Evolutionary conservation across 2,329 filamentous ascomycete species (phyloP).

Genomic region (Epichloe coenophiala): DNA sequence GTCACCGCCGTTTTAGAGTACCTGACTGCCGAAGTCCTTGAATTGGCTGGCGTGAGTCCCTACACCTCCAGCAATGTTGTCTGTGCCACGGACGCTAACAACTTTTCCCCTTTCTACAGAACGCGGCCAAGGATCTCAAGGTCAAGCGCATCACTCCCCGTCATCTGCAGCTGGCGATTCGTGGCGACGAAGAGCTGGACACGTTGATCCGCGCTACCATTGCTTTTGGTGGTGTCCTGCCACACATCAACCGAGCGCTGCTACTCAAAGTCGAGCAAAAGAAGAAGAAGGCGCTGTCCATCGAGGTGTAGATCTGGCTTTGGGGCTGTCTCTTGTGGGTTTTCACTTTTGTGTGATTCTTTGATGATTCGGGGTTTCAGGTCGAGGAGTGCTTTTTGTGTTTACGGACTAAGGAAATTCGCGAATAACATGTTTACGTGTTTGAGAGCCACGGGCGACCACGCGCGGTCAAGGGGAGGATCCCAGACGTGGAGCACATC

Average conservation of each 20-base stretch:
- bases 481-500: background rate
- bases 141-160: constrained; percentile 99
- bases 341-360: background rate
- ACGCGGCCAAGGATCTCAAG: constrained; percentile 98
- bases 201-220: constrained; percentile 96
- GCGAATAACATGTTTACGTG: background rate
- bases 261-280: constrained; percentile 94
- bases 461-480: background rate
- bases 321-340: background rate
- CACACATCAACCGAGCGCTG: constrained; percentile 95
- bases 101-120: constrained; percentile 30
- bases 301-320: constrained; percentile 26
- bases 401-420: constrained; percentile 1
- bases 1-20: constrained; percentile 97
- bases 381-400: constrained; percentile 1
- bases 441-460: background rate
- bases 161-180: constrained; percentile 94
- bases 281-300: constrained; percentile 74
- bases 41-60: constrained; percentile 68
- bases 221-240: constrained; percentile 93
- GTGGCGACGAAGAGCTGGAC: constrained; percentile 95
- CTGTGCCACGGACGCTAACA: background rate
- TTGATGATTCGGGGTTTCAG: background rate
- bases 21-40: constrained; percentile 92
- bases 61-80: background rate